These are phyloP conservation scores for Agaricus sinodeliciosus DNA, from an alignment of 768 basidiomycete species.

Conservation along the genomic window DNA sequence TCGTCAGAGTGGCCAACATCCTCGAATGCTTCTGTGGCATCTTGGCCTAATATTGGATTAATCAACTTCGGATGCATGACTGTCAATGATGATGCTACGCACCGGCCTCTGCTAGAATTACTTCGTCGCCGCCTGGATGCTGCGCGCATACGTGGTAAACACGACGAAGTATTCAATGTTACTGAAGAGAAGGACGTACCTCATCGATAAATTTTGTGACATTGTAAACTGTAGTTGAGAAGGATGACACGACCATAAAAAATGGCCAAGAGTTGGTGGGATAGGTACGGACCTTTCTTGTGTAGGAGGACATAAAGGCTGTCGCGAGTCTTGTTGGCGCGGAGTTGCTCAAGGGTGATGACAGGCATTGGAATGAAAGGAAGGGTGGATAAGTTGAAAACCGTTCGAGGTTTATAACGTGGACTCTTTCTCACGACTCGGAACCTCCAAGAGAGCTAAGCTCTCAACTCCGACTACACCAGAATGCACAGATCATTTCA, in stretches of 20 bases:
- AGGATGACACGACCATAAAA: conserved; percentile 18
- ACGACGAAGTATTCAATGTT: not conserved
- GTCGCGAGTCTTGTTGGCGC: conserved; percentile 68
- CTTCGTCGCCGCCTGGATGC: conserved; percentile 99
- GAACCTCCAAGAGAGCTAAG: conserved; percentile 14
- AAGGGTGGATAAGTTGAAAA: conserved; percentile 14
- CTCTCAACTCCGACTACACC: not conserved
- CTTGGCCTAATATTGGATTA: conserved; percentile 55
- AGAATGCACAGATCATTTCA: not conserved
- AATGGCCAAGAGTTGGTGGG: conserved; percentile 28
- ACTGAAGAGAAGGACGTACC: conserved; percentile 34
- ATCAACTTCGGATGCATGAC: conserved; percentile 1
- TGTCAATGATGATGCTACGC: conserved; percentile 26
- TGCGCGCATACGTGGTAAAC: conserved; percentile 4
- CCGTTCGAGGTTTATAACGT: conserved; percentile 10
- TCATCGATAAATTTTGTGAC: conserved; percentile 93
- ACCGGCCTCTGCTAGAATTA: conserved; percentile 89
- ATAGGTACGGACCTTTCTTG: conserved; percentile 58
- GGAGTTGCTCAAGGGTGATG: conserved; percentile 70
- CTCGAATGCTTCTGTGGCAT: conserved; percentile 98
- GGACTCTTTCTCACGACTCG: conserved; percentile 15
- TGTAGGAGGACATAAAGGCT: conserved; percentile 78
- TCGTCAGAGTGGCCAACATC: conserved; percentile 99
- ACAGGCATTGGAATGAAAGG: conserved; percentile 30
- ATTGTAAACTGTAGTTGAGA: conserved; percentile 68